Evolutionary conservation across 1,139 yeast species (phyloP), one percentile per base, ranked within the genome.

Genomic region (Starmera stellimalicola): DNA sequence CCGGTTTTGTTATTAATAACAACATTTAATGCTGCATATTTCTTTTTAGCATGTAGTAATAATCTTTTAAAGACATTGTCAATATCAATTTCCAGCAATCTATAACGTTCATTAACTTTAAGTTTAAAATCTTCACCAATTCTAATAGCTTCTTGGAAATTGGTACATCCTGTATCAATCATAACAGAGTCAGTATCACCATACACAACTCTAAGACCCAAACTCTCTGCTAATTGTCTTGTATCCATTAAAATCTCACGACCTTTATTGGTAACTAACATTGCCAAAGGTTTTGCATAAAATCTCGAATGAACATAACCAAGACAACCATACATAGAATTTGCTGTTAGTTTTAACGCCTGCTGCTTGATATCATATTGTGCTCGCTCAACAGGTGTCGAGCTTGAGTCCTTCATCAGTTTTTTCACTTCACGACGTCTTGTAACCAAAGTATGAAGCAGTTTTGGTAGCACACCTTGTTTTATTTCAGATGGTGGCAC

Each of bases 121-220:
- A 67, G 57, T 56, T 91, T 91, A 62, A 93, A 88, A 36, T 79
- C 80, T 33, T 79, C 77, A 30, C 97, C 99, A 44, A 87, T 79
- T 48, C 70, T 70, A 29, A 84, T 58, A 0, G 98, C 95, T 30
- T 83, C 95, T 23, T 62, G 58, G 51, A 71, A 81, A 27, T 63
- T 68, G 37, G 70, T 73, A 29, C 75, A 80, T 29, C 88, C 88
- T 2, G 97, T 87, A 56, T 91, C 94, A 52, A 93, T 87, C 99
- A 93, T 93, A 35, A 93, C 97, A 24, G 98, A 93, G 64, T 93
- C 99, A 0, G 99, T 93, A 63, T 93, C 99, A 66, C 99, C 99
- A 52, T 93, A 93, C 15, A 93, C 85, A 33, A 93, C 98, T 39
- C 85, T 68, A 39, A 91, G 66, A 1, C 83, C 82, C 47, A 79